These are phyloP conservation scores for Wickerhamomyces sydowiorum DNA, from an alignment of 805 yeast genomes.

Conservation along the genomic window DNA sequence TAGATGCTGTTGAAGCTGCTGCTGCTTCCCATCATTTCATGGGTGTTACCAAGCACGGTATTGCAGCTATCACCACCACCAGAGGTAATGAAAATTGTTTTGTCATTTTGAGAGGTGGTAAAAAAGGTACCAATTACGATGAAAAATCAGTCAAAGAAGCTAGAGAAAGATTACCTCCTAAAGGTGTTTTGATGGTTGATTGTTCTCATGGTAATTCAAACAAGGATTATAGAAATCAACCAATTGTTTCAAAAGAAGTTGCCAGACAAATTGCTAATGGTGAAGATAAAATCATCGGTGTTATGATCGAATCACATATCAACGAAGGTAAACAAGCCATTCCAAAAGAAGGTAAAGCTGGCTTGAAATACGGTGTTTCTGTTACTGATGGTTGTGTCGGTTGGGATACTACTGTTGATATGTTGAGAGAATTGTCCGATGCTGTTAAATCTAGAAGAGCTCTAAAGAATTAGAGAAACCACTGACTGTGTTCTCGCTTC, in stretches of 20 bases:
- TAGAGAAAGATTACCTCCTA: slow-evolving; percentile 50
- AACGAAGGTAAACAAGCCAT: slow-evolving; percentile 92
- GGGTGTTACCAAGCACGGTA: slow-evolving; percentile 96
- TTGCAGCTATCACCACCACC: slow-evolving; percentile 94
- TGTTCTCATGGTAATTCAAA: slow-evolving; percentile 97
- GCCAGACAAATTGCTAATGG: slow-evolving; percentile 81
- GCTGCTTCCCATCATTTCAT: slow-evolving; percentile 89
- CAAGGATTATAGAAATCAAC: slow-evolving; percentile 94
- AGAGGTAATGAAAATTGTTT: slow-evolving; percentile 94
- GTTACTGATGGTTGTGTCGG: slow-evolving; percentile 96
- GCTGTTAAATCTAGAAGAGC: slow-evolving; percentile 83
- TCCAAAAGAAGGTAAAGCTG: slow-evolving; percentile 67
- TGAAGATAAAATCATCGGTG: slow-evolving; percentile 77
- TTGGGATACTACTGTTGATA: slow-evolving; percentile 82
- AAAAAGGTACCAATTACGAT: slow-evolving; percentile 89
- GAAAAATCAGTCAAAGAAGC: slow-evolving; percentile 71
- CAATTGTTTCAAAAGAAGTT: slow-evolving; percentile 78
- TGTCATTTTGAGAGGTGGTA: slow-evolving; percentile 94
- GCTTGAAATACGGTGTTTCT: slow-evolving; percentile 87
- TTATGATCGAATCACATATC: slow-evolving; percentile 93
- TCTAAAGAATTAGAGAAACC: slow-evolving; percentile 17
- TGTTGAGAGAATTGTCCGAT: slow-evolving; percentile 71
- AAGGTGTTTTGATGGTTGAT: slow-evolving; percentile 77
- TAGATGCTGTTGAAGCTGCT: slow-evolving; percentile 93
- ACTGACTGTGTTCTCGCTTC: too few species aligned